Evolutionary conservation across 1,139 yeast species (phyloP), one percentile per base, ranked within the genome.

Genomic region (Yamadazyma jaroonii): DNA sequence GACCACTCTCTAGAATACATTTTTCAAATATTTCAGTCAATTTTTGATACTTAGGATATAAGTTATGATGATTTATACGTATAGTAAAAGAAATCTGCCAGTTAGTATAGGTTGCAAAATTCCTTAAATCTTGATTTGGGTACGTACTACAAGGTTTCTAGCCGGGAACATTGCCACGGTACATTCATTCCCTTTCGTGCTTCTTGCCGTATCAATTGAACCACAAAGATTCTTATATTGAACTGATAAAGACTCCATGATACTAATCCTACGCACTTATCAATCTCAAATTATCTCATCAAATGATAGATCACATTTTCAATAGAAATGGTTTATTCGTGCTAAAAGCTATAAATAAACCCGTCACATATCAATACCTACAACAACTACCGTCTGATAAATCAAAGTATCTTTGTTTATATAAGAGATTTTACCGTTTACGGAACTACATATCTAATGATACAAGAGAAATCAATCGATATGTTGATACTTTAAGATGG

Each of bases 361-460:
- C 40, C 8, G 3, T 26, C 5, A 13, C 25, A 3, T 3, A 4
- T 3, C 9, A 3, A 2, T 13, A 33, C 7, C 15, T 37, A 9
- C 9, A 25, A 7, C 10, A 11, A 3, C 8, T 31, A 15, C 4
- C 17, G 3, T n/a, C 23, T 4, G 29, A 29, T n/a, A 31, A 26
- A 27, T 23, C 29, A 12, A 29, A 30, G 14, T 24, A 13, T 5
- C 9, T 34, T 3, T n/a, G 33, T 11, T 43, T 56, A 9, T 68
- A 69, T 45, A 66, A 61, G 40, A 56, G 53, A 27, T 61, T 68
- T 37, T 67, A 49, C 45, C 53, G 57, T 34, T 49, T 67, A 15
- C 53, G 74, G 23, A 43, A 56, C 28, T 38, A 65, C 35, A 50
- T 64, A 11, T 57, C 56, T 30, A 40, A 43, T 12, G 48, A 45